These are phyloP conservation scores for Coemansia sp. DNA, from an alignment of 192 early-diverging fungal species.

Conservation along the genomic window DNA sequence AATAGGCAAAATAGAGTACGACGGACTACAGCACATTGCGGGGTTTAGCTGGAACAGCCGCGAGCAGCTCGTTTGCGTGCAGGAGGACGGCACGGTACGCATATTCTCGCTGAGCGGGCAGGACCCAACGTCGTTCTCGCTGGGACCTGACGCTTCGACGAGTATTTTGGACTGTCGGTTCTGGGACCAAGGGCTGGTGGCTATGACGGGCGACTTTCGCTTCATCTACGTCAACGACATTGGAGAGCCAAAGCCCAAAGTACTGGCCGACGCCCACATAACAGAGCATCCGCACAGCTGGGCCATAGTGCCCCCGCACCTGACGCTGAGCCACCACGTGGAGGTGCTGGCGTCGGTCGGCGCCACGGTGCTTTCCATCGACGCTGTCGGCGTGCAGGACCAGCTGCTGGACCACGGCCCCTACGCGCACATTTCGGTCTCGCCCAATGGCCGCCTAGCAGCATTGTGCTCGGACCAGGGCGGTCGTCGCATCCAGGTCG, in stretches of 20 bases:
- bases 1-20: slow-evolving; percentile 90
- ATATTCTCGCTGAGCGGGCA: slow-evolving; percentile 85
- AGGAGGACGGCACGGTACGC: slow-evolving; percentile 82
- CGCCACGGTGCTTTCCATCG: slow-evolving; percentile 80
- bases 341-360: slow-evolving; percentile 84
- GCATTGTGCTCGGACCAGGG: slow-evolving; percentile 81
- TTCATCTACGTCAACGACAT: slow-evolving; percentile 85
- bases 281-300: slow-evolving; percentile 76
- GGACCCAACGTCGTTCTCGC: slow-evolving; percentile 53
- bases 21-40: slow-evolving; percentile 80
- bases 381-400: slow-evolving; percentile 77
- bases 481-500: slow-evolving; percentile 83
- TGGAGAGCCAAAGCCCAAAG: slow-evolving; percentile 78
- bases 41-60: slow-evolving; percentile 89
- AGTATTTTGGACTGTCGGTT: slow-evolving; percentile 84
- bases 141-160: slow-evolving; percentile 69
- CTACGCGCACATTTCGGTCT: slow-evolving; percentile 83
- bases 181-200: slow-evolving; percentile 92
- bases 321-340: slow-evolving; percentile 83
- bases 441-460: slow-evolving; percentile 93
- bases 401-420: slow-evolving; percentile 87
- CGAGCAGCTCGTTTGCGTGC: slow-evolving; percentile 85
- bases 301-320: slow-evolving; percentile 87
- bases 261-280: slow-evolving; percentile 73
- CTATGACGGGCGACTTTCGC: slow-evolving; percentile 79